Evolutionary conservation across 2,329 filamentous ascomycete genomes (phyloP).

Genomic region (Aspergillus bombycis): DNA sequence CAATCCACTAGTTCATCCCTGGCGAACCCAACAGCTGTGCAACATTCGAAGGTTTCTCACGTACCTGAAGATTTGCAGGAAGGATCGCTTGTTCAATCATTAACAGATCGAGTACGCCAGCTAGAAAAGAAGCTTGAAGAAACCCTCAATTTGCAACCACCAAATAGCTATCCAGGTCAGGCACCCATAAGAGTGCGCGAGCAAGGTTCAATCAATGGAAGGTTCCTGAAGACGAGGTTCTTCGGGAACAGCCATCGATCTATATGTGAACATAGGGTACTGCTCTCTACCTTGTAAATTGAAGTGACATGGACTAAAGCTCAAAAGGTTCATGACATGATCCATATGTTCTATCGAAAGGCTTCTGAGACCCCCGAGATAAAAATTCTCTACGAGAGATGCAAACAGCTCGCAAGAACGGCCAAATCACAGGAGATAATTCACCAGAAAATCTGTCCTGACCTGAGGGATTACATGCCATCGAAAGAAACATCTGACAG

Average conservation of each 20-base stretch:
- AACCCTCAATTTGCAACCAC: not conserved
- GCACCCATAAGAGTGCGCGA: not conserved
- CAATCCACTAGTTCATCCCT: not conserved
- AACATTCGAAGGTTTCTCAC: not conserved
- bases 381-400: not conserved
- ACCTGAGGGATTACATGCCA: not conserved
- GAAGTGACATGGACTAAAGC: not conserved
- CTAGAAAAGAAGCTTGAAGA: not conserved
- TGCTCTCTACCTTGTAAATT: not conserved
- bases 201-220: not conserved
- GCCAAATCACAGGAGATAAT: not conserved
- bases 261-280: not conserved
- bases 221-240: not conserved
- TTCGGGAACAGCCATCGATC: not conserved
- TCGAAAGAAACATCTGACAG: not conserved
- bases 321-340: not conserved
- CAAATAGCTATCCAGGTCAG: not conserved
- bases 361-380: not conserved
- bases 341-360: not conserved
- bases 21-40: not conserved
- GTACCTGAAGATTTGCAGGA: not conserved
- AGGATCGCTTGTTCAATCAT: not conserved
- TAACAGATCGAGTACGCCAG: not conserved
- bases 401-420: not conserved
- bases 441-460: not conserved